phyloP scores from a whole-genome alignment of 805 yeast species.

The Starmerella ratchasimensis region DNA sequence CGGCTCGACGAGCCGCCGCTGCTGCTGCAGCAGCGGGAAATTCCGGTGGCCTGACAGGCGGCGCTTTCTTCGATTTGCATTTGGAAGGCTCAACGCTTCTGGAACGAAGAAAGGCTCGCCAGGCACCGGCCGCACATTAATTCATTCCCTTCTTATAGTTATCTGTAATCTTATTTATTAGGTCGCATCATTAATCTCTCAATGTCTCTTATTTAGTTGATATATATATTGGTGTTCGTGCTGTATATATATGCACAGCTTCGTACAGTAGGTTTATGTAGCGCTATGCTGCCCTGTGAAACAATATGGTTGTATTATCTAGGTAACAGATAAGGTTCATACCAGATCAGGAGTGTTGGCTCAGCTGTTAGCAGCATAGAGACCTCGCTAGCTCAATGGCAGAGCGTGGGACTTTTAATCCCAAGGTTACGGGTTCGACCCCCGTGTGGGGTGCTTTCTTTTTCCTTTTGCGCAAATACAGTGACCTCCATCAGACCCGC shows the following conservation, averaged over 20 bases:
- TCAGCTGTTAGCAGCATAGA: too few species aligned
- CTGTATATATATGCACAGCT: too few species aligned
- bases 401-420: constrained; percentile 25
- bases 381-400: constrained; percentile 24
- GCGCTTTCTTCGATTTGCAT: constrained; percentile 40
- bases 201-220: too few species aligned
- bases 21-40: constrained; percentile 2
- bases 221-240: too few species aligned
- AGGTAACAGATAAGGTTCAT: too few species aligned
- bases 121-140: constrained; percentile 11
- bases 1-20: constrained; percentile 13
- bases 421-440: constrained; percentile 24
- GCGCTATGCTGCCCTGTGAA: too few species aligned
- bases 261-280: too few species aligned
- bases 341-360: too few species aligned
- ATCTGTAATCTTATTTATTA: neutral
- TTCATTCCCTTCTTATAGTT: neutral
- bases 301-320: too few species aligned
- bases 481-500: too few species aligned
- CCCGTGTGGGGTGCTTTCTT: constrained; percentile 20
- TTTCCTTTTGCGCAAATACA: too few species aligned
- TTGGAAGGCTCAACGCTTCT: constrained; percentile 52
- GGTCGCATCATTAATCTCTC: too few species aligned
- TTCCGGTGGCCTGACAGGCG: neutral
- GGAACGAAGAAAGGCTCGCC: constrained; percentile 30